A percentile compares a stretch with the other conserved stretches of the same genome.
Evolutionary conservation across 306 rosid genomes (phyloP).

Genomic region (Casuarina glauca): DNA sequence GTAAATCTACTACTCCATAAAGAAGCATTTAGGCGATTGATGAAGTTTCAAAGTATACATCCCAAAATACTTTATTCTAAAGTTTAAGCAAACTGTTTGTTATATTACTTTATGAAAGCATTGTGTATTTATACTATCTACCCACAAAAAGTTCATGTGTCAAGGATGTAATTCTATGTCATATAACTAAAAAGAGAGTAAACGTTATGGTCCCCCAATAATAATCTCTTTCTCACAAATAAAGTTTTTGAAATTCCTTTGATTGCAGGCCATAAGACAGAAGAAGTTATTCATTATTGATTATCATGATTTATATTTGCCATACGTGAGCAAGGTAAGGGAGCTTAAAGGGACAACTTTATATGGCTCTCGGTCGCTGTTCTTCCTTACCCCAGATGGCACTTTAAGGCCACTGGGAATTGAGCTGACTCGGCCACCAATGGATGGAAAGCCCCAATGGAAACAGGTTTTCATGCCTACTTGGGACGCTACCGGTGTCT

Average conservation of each 20-base stretch:
- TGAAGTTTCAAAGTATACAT: too few relatives aligned
- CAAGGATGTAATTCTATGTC: too few relatives aligned
- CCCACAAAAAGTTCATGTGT: too few relatives aligned
- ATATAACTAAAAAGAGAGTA: too few relatives aligned
- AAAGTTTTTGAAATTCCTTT: not conserved
- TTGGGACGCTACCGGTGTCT: slow-evolving; percentile 64
- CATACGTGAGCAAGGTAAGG: slow-evolving; percentile 64
- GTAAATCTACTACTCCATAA: too few relatives aligned
- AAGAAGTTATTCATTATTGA: slow-evolving; percentile 74
- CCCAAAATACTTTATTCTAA: too few relatives aligned
- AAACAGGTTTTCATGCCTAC: slow-evolving; percentile 49
- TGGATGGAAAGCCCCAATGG: slow-evolving; percentile 70
- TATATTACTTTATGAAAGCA: too few relatives aligned
- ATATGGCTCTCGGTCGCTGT: slow-evolving; percentile 77
- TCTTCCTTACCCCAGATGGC: slow-evolving; percentile 47
- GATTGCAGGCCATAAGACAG: slow-evolving; percentile 54
- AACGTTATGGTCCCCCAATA: not conserved
- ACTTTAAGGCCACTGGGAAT: slow-evolving; percentile 69
- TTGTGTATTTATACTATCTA: too few relatives aligned
- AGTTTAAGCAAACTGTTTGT: too few relatives aligned
- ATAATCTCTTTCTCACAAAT: not conserved
- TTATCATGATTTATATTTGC: slow-evolving; percentile 71
- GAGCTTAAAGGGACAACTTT: slow-evolving; percentile 58
- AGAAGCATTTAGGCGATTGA: too few relatives aligned
- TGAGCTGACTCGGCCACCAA: slow-evolving; percentile 74